Evolutionary conservation across 179 eudicot genomes (phyloP), one percentile per base, ranked within the genome.

Genomic region (Pouteria campechiana): DNA sequence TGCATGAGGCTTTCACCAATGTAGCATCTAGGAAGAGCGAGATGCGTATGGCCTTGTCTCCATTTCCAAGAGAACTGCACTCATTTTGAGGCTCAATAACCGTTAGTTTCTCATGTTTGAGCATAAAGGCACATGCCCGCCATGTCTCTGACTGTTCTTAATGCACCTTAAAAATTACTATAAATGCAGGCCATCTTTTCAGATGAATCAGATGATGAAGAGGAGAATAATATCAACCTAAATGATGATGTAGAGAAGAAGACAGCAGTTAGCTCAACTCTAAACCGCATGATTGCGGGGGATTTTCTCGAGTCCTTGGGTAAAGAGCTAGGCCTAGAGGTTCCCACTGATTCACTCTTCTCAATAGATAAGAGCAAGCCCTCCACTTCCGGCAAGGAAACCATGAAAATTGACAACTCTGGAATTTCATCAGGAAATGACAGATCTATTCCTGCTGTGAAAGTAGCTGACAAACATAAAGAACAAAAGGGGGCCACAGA

Each of bases 221-320:
- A 34, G 50, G 89, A 65, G 17, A 60, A 5, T 42, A 42, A 44
- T 34, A 41, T 47, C 28, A 57, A 61, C 37, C 65, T 54, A 67
- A 60, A 24, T 11, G 86, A 76, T 42, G 71, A 81, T 51, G 60
- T 85, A 11, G 53, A 72, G 20, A 89, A 74, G 57, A 85, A 81
- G 54, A 93, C 81, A 68, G 97, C 77, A 45, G 97, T 81, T 23
- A 85, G 64, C 47, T 63, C 95, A 27, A 69, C 83, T 34, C 67
- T 81, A 42, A 89, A 77, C 52, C 95, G 95, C 41, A 63, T 89
- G 46, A 75, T 85, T 40, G 97, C 97, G 2, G 95, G 93, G 14
- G 97, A 84, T 70, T 89, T 89, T 58, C 69, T 89, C 58, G 95
- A 89, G 72, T 81, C 95, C 15, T 48, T 89, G 42, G 97, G 97